A percentile compares a stretch with the other conserved stretches of the same genome.
Conservation (phyloP, 352 stramenopile genomes). For the Phytophthora idaei region DNA sequence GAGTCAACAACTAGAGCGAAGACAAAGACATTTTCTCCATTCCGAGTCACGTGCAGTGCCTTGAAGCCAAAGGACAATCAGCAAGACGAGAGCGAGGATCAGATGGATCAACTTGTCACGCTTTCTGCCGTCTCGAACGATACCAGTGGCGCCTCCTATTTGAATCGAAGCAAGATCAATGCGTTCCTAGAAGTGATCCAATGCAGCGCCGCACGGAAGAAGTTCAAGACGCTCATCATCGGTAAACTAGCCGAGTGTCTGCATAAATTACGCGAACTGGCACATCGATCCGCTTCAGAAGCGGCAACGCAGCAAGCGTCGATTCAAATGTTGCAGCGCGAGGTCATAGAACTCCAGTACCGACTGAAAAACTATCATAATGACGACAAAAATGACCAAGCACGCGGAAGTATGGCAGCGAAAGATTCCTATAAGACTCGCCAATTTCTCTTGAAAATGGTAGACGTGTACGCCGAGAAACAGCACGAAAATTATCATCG, state of each 20-base stretch:
- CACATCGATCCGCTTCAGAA: conserved; percentile 41
- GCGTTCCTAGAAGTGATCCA: conserved; percentile 62
- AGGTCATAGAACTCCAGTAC: conserved; percentile 44
- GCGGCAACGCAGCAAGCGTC: conserved; percentile 35
- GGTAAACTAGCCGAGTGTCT: conserved; percentile 54
- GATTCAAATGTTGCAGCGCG: conserved; percentile 43
- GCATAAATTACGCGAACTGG: conserved; percentile 48
- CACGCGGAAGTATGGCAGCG: not conserved
- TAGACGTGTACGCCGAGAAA: conserved; percentile 46
- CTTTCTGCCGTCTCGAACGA: conserved; percentile 47
- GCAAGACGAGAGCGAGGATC: conserved; percentile 13
- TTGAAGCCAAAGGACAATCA: conserved; percentile 29
- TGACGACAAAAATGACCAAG: not conserved
- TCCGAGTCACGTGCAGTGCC: conserved; percentile 25
- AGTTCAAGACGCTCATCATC: conserved; percentile 54
- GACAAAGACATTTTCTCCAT: conserved; percentile 44
- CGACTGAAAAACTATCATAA: conserved; percentile 23
- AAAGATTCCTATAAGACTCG: conserved; percentile 10
- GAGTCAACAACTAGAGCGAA: conserved; percentile 11
- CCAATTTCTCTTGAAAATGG: conserved; percentile 50
- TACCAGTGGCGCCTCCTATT: conserved; percentile 46
- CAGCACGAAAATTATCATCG: conserved; percentile 30
- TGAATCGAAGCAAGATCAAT: conserved; percentile 72
- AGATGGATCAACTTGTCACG: conserved; percentile 21
- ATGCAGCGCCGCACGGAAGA: conserved; percentile 42